Evolutionary conservation across 441 rosid genomes (phyloP).

Genomic region (Dalechampia spathulata): DNA sequence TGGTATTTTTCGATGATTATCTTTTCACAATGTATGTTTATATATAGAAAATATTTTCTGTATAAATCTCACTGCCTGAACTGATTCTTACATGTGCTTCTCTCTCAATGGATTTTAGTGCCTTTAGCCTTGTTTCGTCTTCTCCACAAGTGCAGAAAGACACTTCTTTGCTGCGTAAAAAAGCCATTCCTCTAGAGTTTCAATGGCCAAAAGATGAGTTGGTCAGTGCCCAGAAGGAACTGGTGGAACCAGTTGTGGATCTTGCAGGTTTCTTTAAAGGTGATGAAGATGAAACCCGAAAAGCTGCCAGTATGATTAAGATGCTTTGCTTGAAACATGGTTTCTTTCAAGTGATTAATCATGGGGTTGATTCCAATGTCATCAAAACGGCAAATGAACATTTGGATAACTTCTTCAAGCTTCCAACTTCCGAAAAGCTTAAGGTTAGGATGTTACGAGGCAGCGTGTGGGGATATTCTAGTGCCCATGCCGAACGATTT

Average conservation of each 20-base stretch:
- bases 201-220: constrained; percentile 32
- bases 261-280: constrained; percentile 32
- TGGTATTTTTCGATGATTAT: too few species aligned
- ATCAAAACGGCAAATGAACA: constrained; percentile 53
- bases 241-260: constrained; percentile 31
- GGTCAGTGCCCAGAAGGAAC: constrained; percentile 20
- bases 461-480: constrained; percentile 76
- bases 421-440: constrained; percentile 64
- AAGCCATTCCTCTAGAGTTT: constrained; percentile 19
- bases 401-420: constrained; percentile 62
- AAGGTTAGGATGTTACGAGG: constrained; percentile 63
- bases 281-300: constrained; percentile 19
- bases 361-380: constrained; percentile 49
- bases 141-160: background rate
- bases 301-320: constrained; percentile 21
- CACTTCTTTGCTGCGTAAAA: constrained; percentile 5
- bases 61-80: too few species aligned
- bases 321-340: constrained; percentile 65
- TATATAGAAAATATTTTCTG: too few species aligned
- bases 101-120: background rate
- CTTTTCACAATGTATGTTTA: too few species aligned
- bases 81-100: too few species aligned
- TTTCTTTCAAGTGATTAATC: constrained; percentile 72
- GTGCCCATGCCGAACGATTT: constrained; percentile 82
- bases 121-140: background rate